phyloP scores from a whole-genome alignment of 164 flowering plant species.

The Vitis rotundifolia region DNA sequence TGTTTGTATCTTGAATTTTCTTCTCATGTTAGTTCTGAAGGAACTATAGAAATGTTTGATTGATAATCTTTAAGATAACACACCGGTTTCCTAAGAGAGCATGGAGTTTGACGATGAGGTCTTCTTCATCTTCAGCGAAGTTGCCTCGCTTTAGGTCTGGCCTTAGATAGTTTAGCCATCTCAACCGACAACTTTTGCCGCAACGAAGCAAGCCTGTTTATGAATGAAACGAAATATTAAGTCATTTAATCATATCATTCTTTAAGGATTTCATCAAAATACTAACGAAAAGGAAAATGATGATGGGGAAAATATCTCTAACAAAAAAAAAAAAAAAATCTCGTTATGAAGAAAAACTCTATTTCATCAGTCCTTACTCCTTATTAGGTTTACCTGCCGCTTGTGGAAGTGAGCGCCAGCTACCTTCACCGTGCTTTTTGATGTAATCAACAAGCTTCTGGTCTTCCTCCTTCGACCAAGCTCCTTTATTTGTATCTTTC shows the following conservation, averaged over 20 bases:
- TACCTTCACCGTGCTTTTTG: conserved; percentile 26
- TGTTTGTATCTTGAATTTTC: too few species aligned
- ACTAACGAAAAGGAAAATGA: too few species aligned
- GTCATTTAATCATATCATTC: too few species aligned
- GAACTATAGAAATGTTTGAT: too few species aligned
- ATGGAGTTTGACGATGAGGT: conserved; percentile 25
- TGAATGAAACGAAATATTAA: background rate
- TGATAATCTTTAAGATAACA: too few species aligned
- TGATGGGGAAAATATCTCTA: too few species aligned
- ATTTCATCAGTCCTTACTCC: too few species aligned
- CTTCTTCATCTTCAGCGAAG: conserved; percentile 25
- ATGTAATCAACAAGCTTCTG: conserved; percentile 22
- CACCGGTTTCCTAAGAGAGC: conserved; percentile 25
- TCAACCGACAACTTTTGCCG: conserved; percentile 24
- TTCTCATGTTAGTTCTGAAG: too few species aligned
- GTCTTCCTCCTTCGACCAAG: conserved; percentile 34
- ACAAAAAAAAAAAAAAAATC: too few species aligned
- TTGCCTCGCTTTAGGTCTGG: conserved; percentile 26
- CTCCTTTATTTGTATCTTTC: conserved; percentile 22
- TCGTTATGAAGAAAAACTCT: too few species aligned
- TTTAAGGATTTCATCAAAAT: too few species aligned
- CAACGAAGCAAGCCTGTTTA: conserved; percentile 16
- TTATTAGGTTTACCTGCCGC: conserved; percentile 20
- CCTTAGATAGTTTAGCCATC: conserved; percentile 22
- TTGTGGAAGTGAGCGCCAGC: conserved; percentile 27